Percentiles rank a stretch among this genome's conserved stretches.
phyloP scores from a whole-genome alignment of 2,329 filamentous ascomycete genomes.

The Ramularia endophylla region DNA sequence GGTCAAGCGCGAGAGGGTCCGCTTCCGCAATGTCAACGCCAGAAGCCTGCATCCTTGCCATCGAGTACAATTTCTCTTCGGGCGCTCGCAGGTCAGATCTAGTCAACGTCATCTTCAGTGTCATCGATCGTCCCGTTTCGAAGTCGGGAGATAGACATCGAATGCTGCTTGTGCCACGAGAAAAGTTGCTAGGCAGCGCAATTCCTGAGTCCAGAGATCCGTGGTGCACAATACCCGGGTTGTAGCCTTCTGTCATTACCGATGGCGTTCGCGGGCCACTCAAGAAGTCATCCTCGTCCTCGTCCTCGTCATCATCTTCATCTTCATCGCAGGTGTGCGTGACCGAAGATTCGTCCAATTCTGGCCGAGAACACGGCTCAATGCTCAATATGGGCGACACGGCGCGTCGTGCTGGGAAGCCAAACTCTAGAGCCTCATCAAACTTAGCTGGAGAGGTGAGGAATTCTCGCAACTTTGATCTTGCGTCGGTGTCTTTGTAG shows the following conservation, averaged over 20 bases:
- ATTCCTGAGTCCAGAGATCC: slow-evolving; percentile 32
- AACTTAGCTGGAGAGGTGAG: slow-evolving; percentile 90
- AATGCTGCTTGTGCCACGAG: slow-evolving; percentile 4
- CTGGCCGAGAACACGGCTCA: not conserved
- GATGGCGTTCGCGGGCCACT: slow-evolving; percentile 10
- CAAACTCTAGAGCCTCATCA: slow-evolving; percentile 90
- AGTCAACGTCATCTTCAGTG: slow-evolving; percentile 90
- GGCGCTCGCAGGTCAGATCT: slow-evolving; percentile 75
- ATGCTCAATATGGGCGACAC: slow-evolving; percentile 7
- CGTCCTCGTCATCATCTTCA: slow-evolving; percentile 9
- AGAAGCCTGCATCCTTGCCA: slow-evolving; percentile 20
- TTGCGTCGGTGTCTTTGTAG: slow-evolving; percentile 84
- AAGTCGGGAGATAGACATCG: slow-evolving; percentile 15
- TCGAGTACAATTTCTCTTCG: slow-evolving; percentile 64
- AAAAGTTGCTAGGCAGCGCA: slow-evolving; percentile 9
- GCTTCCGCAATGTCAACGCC: slow-evolving; percentile 24
- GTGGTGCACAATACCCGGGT: slow-evolving; percentile 17
- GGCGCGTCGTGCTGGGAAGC: slow-evolving; percentile 55
- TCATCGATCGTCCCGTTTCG: slow-evolving; percentile 67
- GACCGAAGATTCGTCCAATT: slow-evolving; percentile 10
- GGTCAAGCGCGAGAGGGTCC: slow-evolving; percentile 51
- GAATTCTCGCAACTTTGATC: slow-evolving; percentile 78
- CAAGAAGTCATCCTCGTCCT: slow-evolving; percentile 7
- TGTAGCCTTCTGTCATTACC: slow-evolving; percentile 5
- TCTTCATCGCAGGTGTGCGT: slow-evolving; percentile 11